These are phyloP conservation scores for Camelina sativa DNA, from an alignment of 345 rosid species.

Conservation along the genomic window DNA sequence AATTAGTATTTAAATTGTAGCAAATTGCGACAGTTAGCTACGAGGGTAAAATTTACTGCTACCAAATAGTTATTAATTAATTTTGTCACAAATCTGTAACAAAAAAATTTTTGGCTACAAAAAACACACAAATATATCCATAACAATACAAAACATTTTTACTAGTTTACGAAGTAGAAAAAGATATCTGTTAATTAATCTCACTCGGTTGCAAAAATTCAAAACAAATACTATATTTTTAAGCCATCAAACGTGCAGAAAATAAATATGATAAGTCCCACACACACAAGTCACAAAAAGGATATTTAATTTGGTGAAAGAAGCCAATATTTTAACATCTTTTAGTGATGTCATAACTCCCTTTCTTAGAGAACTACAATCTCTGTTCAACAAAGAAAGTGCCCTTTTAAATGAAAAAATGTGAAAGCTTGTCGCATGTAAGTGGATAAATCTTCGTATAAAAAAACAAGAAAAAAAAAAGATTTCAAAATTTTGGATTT, in stretches of 20 bases:
- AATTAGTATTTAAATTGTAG: too few relatives aligned
- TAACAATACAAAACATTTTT: too few relatives aligned
- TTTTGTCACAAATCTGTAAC: too few relatives aligned
- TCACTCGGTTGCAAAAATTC: too few relatives aligned
- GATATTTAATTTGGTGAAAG: conserved; percentile 4
- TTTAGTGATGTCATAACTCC: conserved; percentile 18
- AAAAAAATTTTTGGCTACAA: too few relatives aligned
- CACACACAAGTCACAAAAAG: background rate
- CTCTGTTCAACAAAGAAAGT: conserved; percentile 43
- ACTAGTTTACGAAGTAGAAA: background rate
- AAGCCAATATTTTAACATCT: conserved; percentile 16
- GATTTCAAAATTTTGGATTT: conserved; percentile 27
- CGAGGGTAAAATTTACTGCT: too few relatives aligned
- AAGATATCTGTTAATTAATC: background rate
- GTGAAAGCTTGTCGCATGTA: conserved; percentile 38
- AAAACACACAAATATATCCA: too few relatives aligned
- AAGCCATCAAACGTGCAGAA: background rate
- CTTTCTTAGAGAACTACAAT: conserved; percentile 27
- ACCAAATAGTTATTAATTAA: too few relatives aligned
- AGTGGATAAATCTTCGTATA: conserved; percentile 30
- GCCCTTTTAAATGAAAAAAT: conserved; percentile 43
- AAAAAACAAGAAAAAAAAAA: background rate
- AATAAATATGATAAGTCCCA: background rate
- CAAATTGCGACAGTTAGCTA: too few relatives aligned
- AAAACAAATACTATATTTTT: background rate